A percentile compares a stretch with the other conserved stretches of the same genome.
These are phyloP conservation scores for Leccinum barrowsii DNA, from an alignment of 768 basidiomycete species.

Conservation along the genomic window DNA sequence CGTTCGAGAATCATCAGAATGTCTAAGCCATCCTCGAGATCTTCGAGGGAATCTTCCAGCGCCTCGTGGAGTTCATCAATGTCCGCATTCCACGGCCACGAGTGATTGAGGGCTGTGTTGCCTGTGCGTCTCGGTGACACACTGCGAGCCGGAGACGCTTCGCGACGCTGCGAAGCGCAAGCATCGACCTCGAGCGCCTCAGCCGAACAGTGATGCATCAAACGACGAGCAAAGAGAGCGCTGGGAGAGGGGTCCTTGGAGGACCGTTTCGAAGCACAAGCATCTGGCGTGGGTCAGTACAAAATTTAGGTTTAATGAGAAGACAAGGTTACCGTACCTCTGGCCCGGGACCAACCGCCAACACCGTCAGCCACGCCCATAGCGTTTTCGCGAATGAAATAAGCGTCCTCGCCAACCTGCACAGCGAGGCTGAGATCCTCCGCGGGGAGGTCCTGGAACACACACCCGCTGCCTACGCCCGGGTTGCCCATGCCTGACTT, in stretches of 20 bases:
- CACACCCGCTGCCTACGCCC: constrained; percentile 21
- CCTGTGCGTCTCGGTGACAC: constrained; percentile 43
- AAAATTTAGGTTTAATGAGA: constrained; percentile 9
- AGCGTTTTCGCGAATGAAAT: constrained; percentile 76
- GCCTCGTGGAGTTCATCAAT: constrained; percentile 43
- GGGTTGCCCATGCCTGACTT: constrained; percentile 29
- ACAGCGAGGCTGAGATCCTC: constrained; percentile 51
- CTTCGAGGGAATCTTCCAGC: constrained; percentile 47
- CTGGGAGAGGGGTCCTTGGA: constrained; percentile 40
- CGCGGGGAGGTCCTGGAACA: constrained; percentile 26
- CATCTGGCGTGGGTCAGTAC: constrained; percentile 12
- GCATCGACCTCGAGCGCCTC: constrained; percentile 36
- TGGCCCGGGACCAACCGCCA: constrained; percentile 75
- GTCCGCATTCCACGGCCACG: constrained; percentile 31
- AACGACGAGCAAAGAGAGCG: constrained; percentile 66
- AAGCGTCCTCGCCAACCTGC: constrained; percentile 91
- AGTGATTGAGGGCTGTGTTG: constrained; percentile 21
- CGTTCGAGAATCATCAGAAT: constrained; percentile 65
- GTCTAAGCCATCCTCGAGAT: constrained; percentile 67
- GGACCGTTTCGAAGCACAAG: constrained; percentile 29
- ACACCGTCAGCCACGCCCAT: constrained; percentile 96
- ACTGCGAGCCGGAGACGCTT: constrained; percentile 37
- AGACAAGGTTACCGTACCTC: constrained; percentile 22
- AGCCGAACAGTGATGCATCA: constrained; percentile 83
- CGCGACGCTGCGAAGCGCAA: constrained; percentile 13